A percentile compares a stretch with the other conserved stretches of the same genome.
phyloP scores from a whole-genome alignment of 805 yeast species.

The Metschnikowia reukaufii region DNA sequence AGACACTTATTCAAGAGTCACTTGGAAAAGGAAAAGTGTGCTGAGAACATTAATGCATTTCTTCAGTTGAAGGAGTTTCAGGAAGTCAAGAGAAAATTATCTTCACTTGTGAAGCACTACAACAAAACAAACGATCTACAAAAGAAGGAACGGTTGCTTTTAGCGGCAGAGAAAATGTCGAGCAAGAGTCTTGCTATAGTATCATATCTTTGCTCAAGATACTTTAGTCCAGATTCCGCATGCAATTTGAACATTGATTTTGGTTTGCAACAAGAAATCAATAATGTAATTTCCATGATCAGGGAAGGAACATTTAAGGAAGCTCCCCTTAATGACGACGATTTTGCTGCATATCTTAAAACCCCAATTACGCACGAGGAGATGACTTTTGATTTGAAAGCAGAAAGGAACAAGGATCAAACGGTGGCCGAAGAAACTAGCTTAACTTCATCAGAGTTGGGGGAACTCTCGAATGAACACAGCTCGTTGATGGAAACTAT shows the following conservation, averaged over 20 bases:
- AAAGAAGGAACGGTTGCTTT: slow-evolving; percentile 13
- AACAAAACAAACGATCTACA: slow-evolving; percentile 17
- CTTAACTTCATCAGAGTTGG: slow-evolving; percentile 4
- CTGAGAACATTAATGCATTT: slow-evolving; percentile 76
- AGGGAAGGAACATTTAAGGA: slow-evolving; percentile 3
- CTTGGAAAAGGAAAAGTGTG: slow-evolving; percentile 61
- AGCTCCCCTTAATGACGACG: slow-evolving; percentile 8
- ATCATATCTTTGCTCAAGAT: slow-evolving; percentile 64
- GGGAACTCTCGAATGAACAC: slow-evolving; percentile 3
- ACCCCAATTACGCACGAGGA: slow-evolving; percentile 15
- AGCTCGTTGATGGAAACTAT: slow-evolving; percentile 9
- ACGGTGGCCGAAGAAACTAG: slow-evolving; percentile 4
- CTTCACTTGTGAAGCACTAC: slow-evolving; percentile 30
- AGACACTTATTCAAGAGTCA: slow-evolving; percentile 66
- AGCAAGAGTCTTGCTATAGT: slow-evolving; percentile 60
- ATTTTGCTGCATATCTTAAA: slow-evolving; percentile 13
- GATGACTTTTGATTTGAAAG: slow-evolving; percentile 6
- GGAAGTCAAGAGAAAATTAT: slow-evolving; percentile 45
- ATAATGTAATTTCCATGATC: slow-evolving; percentile 28
- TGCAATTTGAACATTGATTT: slow-evolving; percentile 70
- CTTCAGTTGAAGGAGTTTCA: slow-evolving; percentile 55
- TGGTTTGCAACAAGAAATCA: slow-evolving; percentile 44
- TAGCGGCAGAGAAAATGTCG: slow-evolving; percentile 32
- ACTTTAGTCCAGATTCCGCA: slow-evolving; percentile 65
- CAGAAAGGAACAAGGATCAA: background rate